These are phyloP conservation scores for Dichotomopilus funicola DNA, from an alignment of 2,329 filamentous ascomycete genomes.

Conservation along the genomic window DNA sequence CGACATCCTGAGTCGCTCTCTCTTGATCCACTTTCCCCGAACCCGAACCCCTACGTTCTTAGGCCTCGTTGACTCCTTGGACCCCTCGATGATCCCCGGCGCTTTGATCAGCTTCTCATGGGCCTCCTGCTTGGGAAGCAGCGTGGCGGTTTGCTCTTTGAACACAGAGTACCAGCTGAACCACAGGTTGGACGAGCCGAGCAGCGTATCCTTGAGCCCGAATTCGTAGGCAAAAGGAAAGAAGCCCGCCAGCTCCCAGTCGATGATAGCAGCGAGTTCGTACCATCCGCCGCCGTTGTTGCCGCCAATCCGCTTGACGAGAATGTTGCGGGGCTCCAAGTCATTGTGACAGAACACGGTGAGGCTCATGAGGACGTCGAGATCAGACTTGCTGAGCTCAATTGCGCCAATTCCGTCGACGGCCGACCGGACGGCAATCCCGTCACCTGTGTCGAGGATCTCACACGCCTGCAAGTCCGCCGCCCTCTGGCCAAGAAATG, in stretches of 20 bases:
- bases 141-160: not conserved
- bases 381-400: not conserved
- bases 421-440: not conserved
- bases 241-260: slow-evolving; percentile 7
- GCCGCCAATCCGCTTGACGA: not conserved
- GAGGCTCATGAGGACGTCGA: not conserved
- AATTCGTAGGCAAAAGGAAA: slow-evolving; percentile 5
- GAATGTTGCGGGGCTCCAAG: slow-evolving; percentile 6
- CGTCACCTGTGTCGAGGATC: not conserved
- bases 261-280: slow-evolving; percentile 5
- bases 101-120: not conserved
- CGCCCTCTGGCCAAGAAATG: not conserved
- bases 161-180: slow-evolving; percentile 8
- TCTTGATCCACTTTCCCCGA: not conserved
- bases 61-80: not conserved
- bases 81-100: not conserved
- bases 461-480: not conserved
- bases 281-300: not conserved
- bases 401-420: not conserved
- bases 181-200: not conserved
- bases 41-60: not conserved
- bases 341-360: slow-evolving; percentile 7
- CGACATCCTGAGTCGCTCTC: not conserved
- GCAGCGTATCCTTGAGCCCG: not conserved
- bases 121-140: not conserved